These are phyloP conservation scores for Xylariaceae sp. DNA, from an alignment of 2,329 filamentous ascomycete genomes.

Conservation along the genomic window DNA sequence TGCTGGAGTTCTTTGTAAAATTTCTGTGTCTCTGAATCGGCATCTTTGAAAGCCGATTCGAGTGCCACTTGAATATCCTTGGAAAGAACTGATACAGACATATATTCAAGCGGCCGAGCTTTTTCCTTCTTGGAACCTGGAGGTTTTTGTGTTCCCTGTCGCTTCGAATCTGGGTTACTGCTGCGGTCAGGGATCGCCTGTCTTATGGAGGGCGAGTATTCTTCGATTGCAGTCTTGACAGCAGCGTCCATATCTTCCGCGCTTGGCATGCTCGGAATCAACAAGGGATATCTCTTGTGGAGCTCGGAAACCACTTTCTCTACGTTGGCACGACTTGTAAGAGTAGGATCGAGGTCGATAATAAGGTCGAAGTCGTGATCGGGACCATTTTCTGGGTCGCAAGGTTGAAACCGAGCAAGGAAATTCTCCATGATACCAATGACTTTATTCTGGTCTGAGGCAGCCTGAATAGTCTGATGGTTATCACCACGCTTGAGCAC, in stretches of 20 bases:
- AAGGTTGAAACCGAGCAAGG: slow-evolving; percentile 74
- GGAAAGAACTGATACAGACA: slow-evolving; percentile 45
- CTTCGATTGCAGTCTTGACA: slow-evolving; percentile 66
- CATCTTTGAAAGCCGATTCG: slow-evolving; percentile 60
- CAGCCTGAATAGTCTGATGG: slow-evolving; percentile 94
- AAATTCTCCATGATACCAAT: slow-evolving; percentile 94
- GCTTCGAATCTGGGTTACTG: slow-evolving; percentile 41
- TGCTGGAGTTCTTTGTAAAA: slow-evolving; percentile 74
- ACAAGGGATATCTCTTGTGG: slow-evolving; percentile 68
- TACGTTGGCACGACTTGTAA: slow-evolving; percentile 77
- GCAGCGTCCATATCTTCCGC: slow-evolving; percentile 72
- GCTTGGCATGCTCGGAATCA: slow-evolving; percentile 66
- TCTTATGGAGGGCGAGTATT: slow-evolving; percentile 70
- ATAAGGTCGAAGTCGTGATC: slow-evolving; percentile 78
- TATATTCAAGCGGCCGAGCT: slow-evolving; percentile 51
- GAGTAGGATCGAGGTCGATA: slow-evolving; percentile 75
- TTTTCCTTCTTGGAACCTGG: slow-evolving; percentile 35
- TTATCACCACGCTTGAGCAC: slow-evolving; percentile 87
- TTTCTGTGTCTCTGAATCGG: slow-evolving; percentile 46
- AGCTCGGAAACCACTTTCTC: slow-evolving; percentile 70
- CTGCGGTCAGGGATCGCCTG: slow-evolving; percentile 63
- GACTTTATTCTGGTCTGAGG: slow-evolving; percentile 66
- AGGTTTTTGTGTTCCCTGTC: slow-evolving; percentile 36
- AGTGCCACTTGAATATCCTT: slow-evolving; percentile 50
- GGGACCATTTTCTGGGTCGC: slow-evolving; percentile 60